These are phyloP conservation scores for Trametes cinnabarina DNA, from an alignment of 768 basidiomycete species.

Conservation along the genomic window DNA sequence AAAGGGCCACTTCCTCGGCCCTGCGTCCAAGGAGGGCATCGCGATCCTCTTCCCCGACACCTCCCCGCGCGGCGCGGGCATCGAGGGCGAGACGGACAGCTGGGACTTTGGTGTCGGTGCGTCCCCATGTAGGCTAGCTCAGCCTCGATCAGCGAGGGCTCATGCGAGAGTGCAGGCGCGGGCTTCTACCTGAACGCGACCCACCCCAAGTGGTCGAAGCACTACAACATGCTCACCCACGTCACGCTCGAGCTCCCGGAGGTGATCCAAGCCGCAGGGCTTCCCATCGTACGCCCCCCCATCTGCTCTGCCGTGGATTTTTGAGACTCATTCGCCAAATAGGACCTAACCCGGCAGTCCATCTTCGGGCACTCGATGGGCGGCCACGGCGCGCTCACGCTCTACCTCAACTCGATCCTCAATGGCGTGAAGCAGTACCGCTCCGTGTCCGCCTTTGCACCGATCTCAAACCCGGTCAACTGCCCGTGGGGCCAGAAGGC, in stretches of 20 bases:
- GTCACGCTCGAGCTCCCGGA: constrained; percentile 82
- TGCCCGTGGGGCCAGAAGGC: constrained; percentile 93
- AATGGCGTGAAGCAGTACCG: constrained; percentile 58
- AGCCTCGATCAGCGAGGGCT: background rate
- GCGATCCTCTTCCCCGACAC: constrained; percentile 96
- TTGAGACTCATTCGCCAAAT: background rate
- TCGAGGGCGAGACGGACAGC: constrained; percentile 73
- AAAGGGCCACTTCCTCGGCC: constrained; percentile 89
- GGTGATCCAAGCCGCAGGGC: constrained; percentile 65
- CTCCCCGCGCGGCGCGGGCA: constrained; percentile 86
- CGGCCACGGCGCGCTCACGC: constrained; percentile 89
- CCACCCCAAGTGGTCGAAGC: constrained; percentile 60
- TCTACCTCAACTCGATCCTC: constrained; percentile 73
- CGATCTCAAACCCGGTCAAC: constrained; percentile 80
- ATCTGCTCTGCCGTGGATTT: too few relatives aligned
- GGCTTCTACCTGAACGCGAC: constrained; percentile 97
- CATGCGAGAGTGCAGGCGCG: constrained; percentile 45
- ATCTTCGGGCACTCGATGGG: constrained; percentile 98
- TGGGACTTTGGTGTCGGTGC: constrained; percentile 91
- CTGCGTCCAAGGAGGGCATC: constrained; percentile 81
- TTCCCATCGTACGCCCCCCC: constrained; percentile 67
- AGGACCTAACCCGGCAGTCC: constrained; percentile 84
- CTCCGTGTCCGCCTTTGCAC: constrained; percentile 88
- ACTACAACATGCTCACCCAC: constrained; percentile 90
- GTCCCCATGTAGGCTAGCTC: background rate